Evolutionary conservation across 78 protist species (phyloP).

Genomic region (Speleostelium caveatum): DNA sequence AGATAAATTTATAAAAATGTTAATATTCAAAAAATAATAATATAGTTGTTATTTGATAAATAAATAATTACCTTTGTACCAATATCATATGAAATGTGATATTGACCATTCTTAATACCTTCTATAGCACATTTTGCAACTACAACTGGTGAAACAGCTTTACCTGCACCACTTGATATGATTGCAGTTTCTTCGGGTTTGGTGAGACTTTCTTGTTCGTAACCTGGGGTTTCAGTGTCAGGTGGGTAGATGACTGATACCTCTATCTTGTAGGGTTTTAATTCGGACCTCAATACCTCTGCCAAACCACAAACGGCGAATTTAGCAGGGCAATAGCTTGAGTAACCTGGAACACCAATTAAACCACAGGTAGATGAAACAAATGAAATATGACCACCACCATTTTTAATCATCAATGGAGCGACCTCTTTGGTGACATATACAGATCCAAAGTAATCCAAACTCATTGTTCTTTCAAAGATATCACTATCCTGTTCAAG

Average conservation of each 20-base stretch:
- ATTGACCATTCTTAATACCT: slow-evolving; percentile 50
- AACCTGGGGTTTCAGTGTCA: slow-evolving; percentile 72
- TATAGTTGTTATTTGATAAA: too few species aligned
- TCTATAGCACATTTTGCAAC: slow-evolving; percentile 24
- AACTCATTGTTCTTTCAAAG: slow-evolving; percentile 50
- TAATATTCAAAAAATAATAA: too few species aligned
- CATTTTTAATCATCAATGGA: slow-evolving; percentile 59
- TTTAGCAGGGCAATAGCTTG: slow-evolving; percentile 59
- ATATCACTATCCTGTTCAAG: slow-evolving; percentile 45
- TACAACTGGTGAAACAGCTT: slow-evolving; percentile 31
- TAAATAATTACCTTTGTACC: too few species aligned
- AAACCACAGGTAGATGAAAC: slow-evolving; percentile 64
- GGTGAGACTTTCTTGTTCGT: slow-evolving; percentile 49
- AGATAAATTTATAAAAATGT: too few species aligned
- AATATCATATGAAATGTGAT: slow-evolving; percentile 59
- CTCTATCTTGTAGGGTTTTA: slow-evolving; percentile 31
- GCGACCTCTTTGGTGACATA: slow-evolving; percentile 35
- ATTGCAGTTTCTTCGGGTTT: slow-evolving; percentile 67
- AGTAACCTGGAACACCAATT: slow-evolving; percentile 54
- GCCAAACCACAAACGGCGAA: slow-evolving; percentile 33
- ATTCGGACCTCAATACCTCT: slow-evolving; percentile 22
- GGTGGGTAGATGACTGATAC: slow-evolving; percentile 69
- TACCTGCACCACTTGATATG: slow-evolving; percentile 51
- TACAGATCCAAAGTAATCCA: slow-evolving; percentile 53
- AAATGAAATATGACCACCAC: slow-evolving; percentile 62